Base-by-base conservation (phyloP, 129 eudicot genomes). In the Chrysanthemum lavandulifolium region DNA sequence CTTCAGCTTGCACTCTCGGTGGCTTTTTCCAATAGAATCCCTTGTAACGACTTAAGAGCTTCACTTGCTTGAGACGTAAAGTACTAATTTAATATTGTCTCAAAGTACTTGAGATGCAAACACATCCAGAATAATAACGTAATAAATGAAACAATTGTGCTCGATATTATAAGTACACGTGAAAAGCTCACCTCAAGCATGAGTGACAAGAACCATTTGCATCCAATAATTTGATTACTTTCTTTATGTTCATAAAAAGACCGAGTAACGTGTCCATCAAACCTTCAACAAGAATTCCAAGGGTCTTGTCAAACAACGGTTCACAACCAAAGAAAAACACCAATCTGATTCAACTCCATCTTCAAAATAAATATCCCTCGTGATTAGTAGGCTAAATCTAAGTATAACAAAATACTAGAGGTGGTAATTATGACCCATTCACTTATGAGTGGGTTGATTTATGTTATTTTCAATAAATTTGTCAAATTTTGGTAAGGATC, bases 211-310 rank as follows among this genome's bases (percentile, higher is more conserved):
- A 89, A 81, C 98, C 98, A 80, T 89, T 92, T 63, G 96, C 86
- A 78, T 92, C 98, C 85, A 92, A 73, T 53, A 86, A 65, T 73
- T 82, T 81, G 85, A 77, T 85, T 90, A 31, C 76, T 83, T 63
- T 74, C 74, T 76, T 78, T 71, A 64, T 87, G 87, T 80, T 92
- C 98, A 76, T 84, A 47, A 92, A 89, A 73, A 92, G 94, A 61
- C 90, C 88, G 52, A 92, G 89, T 61, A 92, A 73, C 19, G 92
- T 87, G 79, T 92, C 98, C 5, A 89, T 81, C 47, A 89, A 69
- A 68, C 98, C 98, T 89, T 92, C 98, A 13, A 92, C 91, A 67
- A 92, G 91, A 58, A 89, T 82, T 68, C 98, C 96, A 14, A 92
- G 98, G 43, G 94, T 83, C 80, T 87, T 89, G 71, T 92, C 98